Evolutionary conservation across 1,139 yeast genomes (phyloP).

Genomic region (Magnusiomyces tetraspermus): DNA sequence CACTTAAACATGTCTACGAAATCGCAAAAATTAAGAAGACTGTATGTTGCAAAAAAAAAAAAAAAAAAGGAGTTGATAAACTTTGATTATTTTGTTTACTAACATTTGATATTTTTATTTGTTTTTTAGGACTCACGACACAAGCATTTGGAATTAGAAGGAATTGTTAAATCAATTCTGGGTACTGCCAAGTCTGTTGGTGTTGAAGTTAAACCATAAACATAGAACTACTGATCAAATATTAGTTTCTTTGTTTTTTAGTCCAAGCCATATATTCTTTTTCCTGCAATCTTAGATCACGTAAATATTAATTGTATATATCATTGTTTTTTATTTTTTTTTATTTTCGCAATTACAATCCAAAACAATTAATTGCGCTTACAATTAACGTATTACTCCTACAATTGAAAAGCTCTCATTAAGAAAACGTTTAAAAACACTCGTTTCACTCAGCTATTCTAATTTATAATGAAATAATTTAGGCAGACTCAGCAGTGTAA

Average conservation of each 20-base stretch:
- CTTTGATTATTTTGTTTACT: background rate
- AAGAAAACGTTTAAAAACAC: background rate
- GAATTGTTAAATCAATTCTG: conserved; percentile 71
- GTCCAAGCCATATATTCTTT: background rate
- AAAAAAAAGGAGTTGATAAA: no score
- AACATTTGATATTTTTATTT: background rate
- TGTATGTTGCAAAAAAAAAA: no score
- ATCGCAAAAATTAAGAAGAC: conserved; percentile 89
- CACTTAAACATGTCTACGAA: conserved; percentile 85
- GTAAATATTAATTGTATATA: background rate
- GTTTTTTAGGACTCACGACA: conserved; percentile 54
- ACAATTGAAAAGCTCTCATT: background rate
- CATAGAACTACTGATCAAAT: background rate
- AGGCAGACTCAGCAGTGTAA: conserved; percentile 24
- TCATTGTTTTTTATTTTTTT: no score
- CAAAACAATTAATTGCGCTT: background rate
- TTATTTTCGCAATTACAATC: no score
- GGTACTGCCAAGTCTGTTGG: conserved; percentile 88
- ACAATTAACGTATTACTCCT: background rate
- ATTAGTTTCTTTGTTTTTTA: background rate
- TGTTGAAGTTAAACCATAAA: conserved; percentile 62
- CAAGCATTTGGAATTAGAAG: conserved; percentile 56
- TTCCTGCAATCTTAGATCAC: background rate
- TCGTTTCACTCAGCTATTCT: background rate
- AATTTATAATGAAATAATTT: background rate